These are phyloP conservation scores for Pythium graminicola DNA, from an alignment of 352 stramenopile genomes.

Conservation along the genomic window DNA sequence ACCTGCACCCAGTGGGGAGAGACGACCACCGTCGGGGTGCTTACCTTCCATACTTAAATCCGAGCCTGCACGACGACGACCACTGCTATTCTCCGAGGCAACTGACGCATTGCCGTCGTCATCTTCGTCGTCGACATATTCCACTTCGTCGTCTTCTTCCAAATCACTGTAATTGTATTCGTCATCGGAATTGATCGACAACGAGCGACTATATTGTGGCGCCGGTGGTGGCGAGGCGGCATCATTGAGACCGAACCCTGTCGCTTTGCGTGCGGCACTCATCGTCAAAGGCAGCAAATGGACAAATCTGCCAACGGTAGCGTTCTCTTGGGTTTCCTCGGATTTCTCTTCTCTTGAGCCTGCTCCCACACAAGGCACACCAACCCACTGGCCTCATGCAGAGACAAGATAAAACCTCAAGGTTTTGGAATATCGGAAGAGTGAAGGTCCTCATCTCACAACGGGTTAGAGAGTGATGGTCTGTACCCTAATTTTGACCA, in stretches of 20 bases:
- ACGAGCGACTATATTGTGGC: slow-evolving; percentile 27
- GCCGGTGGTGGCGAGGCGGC: slow-evolving; percentile 6
- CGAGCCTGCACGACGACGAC: slow-evolving; percentile 9
- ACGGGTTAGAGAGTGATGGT: slow-evolving; percentile 14
- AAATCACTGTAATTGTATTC: slow-evolving; percentile 84
- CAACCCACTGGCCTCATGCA: slow-evolving; percentile 2
- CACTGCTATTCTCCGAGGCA: slow-evolving; percentile 24
- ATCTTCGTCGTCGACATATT: slow-evolving; percentile 52
- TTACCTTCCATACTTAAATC: slow-evolving; percentile 28
- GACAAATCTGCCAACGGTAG: neutral
- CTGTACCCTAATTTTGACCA: neutral
- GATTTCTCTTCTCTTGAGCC: slow-evolving; percentile 5
- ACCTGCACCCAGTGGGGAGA: slow-evolving; percentile 34
- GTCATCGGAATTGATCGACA: slow-evolving; percentile 56
- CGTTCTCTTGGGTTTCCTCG: neutral
- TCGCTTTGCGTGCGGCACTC: slow-evolving; percentile 8
- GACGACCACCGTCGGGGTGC: slow-evolving; percentile 23
- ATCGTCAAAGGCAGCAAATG: slow-evolving; percentile 6
- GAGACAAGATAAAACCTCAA: slow-evolving; percentile 15
- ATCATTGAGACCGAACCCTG: slow-evolving; percentile 9
- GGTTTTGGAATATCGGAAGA: slow-evolving; percentile 8
- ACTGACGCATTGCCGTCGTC: slow-evolving; percentile 43
- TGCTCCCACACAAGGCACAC: slow-evolving; percentile 10
- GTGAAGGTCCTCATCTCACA: slow-evolving; percentile 10
- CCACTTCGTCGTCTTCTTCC: slow-evolving; percentile 40